phyloP scores from a whole-genome alignment of 805 yeast genomes.

The Wickerhamomyces sydowiorum region DNA sequence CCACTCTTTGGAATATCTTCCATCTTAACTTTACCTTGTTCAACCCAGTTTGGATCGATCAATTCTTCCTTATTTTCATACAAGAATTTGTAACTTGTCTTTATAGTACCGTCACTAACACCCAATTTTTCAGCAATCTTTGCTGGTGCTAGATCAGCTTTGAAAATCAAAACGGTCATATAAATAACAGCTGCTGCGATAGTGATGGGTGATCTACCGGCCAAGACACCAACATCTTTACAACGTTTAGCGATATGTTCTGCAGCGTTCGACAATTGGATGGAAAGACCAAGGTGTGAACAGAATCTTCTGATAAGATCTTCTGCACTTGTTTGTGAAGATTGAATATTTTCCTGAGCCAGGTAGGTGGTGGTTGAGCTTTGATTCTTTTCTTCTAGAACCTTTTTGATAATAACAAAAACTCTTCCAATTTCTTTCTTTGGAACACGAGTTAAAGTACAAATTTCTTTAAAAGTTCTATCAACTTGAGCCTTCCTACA shows the following conservation, averaged over 20 bases:
- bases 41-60: conserved; percentile 74
- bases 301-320: conserved; percentile 94
- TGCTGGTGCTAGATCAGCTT: conserved; percentile 66
- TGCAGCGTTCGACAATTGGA: conserved; percentile 86
- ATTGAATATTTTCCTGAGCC: conserved; percentile 39
- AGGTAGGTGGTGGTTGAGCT: conserved; percentile 16
- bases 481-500: conserved; percentile 93
- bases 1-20: conserved; percentile 25
- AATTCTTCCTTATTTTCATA: conserved; percentile 67
- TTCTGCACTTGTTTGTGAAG: conserved; percentile 88
- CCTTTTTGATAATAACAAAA: conserved; percentile 76
- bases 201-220: conserved; percentile 95
- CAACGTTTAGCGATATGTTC: conserved; percentile 88
- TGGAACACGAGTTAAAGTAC: conserved; percentile 92
- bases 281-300: conserved; percentile 83
- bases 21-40: conserved; percentile 55
- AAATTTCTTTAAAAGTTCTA: conserved; percentile 91
- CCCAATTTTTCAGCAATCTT: conserved; percentile 90
- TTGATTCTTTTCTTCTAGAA: conserved; percentile 37
- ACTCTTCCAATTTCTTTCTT: conserved; percentile 92
- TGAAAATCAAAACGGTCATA: conserved; percentile 87
- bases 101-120: conserved; percentile 95
- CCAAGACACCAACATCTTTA: conserved; percentile 87
- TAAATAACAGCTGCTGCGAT: conserved; percentile 97
- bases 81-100: conserved; percentile 81